phyloP scores from a whole-genome alignment of 805 yeast species.

The Myxozyma melibiosi region DNA sequence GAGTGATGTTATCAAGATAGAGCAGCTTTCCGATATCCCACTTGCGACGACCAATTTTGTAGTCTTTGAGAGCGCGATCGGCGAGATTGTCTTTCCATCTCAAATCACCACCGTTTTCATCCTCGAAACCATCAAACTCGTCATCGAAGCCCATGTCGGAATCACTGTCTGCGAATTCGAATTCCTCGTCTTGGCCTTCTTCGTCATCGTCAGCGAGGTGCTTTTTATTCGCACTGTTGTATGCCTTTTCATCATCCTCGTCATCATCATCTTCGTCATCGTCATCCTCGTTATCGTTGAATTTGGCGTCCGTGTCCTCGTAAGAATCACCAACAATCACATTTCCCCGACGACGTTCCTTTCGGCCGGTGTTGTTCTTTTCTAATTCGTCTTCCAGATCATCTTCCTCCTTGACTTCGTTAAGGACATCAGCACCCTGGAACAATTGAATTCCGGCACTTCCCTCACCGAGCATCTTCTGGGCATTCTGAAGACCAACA shows the following conservation, averaged over 20 bases:
- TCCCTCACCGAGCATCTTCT: slow-evolving; percentile 59
- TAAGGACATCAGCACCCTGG: slow-evolving; percentile 52
- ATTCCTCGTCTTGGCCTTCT: slow-evolving; percentile 51
- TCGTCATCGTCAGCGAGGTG: slow-evolving; percentile 31
- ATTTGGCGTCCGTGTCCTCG: slow-evolving; percentile 35
- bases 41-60: slow-evolving; percentile 53
- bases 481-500: slow-evolving; percentile 74
- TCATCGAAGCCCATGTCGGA: slow-evolving; percentile 49
- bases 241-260: slow-evolving; percentile 19
- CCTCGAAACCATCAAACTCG: slow-evolving; percentile 46
- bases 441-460: slow-evolving; percentile 76
- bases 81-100: slow-evolving; percentile 42
- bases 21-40: slow-evolving; percentile 84
- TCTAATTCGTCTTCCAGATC: slow-evolving; percentile 48
- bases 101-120: slow-evolving; percentile 42
- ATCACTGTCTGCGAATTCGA: slow-evolving; percentile 49
- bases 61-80: slow-evolving; percentile 62
- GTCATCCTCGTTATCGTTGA: slow-evolving; percentile 44
- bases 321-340: slow-evolving; percentile 16
- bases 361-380: slow-evolving; percentile 44
- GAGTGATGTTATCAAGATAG: slow-evolving; percentile 75
- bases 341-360: slow-evolving; percentile 33
- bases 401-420: slow-evolving; percentile 45
- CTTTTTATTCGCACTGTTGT: background rate
- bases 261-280: slow-evolving; percentile 25